A percentile compares a stretch with the other conserved stretches of the same genome.
phyloP scores from a whole-genome alignment of 2,329 filamentous ascomycete genomes.

The Phoma sp. region DNA sequence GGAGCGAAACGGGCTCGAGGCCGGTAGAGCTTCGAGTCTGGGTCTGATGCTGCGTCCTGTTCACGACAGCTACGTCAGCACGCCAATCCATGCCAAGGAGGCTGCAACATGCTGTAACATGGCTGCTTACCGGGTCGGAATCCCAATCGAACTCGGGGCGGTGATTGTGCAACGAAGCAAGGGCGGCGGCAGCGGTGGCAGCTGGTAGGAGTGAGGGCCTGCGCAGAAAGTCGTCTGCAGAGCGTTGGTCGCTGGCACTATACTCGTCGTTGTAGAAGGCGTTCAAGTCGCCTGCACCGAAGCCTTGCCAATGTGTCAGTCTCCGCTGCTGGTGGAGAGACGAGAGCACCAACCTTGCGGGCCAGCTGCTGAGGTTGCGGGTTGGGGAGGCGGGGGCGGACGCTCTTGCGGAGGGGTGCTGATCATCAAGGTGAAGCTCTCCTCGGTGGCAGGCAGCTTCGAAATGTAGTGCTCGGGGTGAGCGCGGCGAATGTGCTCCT shows the following conservation, averaged over 20 bases:
- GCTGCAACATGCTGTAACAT: constrained; percentile 13
- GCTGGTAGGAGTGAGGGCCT: constrained; percentile 69
- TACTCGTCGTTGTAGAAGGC: constrained; percentile 71
- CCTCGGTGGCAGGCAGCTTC: constrained; percentile 93
- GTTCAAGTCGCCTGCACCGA: constrained; percentile 64
- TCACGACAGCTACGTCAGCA: constrained; percentile 31
- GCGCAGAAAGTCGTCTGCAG: constrained; percentile 71
- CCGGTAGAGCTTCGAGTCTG: constrained; percentile 46
- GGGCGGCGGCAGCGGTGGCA: constrained; percentile 80
- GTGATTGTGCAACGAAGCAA: constrained; percentile 83
- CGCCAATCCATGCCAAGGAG: constrained; percentile 7
- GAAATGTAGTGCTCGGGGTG: constrained; percentile 97
- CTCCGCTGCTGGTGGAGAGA: constrained; percentile 40
- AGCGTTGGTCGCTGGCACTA: constrained; percentile 70
- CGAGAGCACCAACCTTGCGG: constrained; percentile 40
- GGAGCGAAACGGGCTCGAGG: constrained; percentile 49
- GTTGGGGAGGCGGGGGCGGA: constrained; percentile 59
- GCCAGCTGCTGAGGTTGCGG: constrained; percentile 48
- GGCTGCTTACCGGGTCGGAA: constrained; percentile 43
- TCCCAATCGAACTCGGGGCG: constrained; percentile 67
- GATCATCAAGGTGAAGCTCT: constrained; percentile 97
- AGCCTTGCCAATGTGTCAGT: constrained; percentile 50
- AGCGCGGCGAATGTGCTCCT: constrained; percentile 97
- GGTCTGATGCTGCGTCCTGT: constrained; percentile 48
- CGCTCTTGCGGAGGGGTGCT: constrained; percentile 81